Evolutionary conservation across 139 green algal genomes (phyloP).

Genomic region (Coccomyxa sp.): DNA sequence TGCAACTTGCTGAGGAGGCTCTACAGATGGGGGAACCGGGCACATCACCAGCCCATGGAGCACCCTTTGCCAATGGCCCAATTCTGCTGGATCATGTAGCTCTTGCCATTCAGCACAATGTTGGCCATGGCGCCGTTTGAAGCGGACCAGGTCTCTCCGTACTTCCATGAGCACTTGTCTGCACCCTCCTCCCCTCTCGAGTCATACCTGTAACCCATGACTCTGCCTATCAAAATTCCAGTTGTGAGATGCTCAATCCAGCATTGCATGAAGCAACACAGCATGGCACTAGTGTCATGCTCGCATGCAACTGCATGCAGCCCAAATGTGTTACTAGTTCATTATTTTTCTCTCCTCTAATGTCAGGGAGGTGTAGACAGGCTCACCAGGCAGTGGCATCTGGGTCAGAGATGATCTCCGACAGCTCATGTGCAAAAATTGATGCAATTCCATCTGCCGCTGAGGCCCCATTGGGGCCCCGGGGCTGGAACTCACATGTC

Average conservation of each 20-base stretch:
- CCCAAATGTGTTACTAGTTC: no score
- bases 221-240: background rate
- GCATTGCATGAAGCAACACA: background rate
- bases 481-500: background rate
- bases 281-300: background rate
- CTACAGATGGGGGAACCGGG: no score
- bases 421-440: background rate
- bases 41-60: background rate
- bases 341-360: no score
- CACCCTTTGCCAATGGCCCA: background rate
- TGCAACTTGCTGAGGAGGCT: no score
- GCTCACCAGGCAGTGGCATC: background rate
- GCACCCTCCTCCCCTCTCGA: background rate
- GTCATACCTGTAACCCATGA: conserved; percentile 1
- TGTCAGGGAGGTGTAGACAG: background rate
- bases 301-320: background rate
- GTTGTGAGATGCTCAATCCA: background rate
- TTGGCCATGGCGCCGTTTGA: background rate
- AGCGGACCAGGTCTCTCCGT: background rate
- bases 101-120: background rate
- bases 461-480: background rate
- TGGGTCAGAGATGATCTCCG: conserved; percentile 2
- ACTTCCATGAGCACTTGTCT: conserved; percentile 2
- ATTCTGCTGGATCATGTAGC: background rate
- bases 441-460: background rate